Base-by-base conservation (phyloP, 1,284 basidiomycete species). In the Earliella scabrosa region DNA sequence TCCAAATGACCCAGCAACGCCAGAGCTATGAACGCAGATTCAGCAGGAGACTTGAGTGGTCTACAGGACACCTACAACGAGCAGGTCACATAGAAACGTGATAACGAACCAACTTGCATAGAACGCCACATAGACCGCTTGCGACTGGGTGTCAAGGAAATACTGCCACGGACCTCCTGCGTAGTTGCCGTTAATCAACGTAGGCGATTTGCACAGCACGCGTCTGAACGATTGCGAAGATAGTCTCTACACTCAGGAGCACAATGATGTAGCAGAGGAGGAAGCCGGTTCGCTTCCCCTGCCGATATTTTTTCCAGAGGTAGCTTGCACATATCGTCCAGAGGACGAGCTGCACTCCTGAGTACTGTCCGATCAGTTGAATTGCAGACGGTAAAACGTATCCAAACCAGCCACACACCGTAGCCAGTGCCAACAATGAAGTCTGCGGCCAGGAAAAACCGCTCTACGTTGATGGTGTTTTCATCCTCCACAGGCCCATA, bases 1-100 rank as follows among this genome's bases (percentile, higher is more conserved):
- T 62, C 76, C 76, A 79, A 20, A 79, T 78, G 21, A 77, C 71
- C 73, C 74, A 78, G 60, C 76, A 78, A n/a, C 77, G 67, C 76
- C 77, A 78, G 21, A 77, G 62, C 77, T 79, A n/a, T n/a, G n/a
- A n/a, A 44, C 18, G 14, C 24, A 18, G n/a, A 9, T n/a, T 36
- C 20, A 27, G 21, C 46, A 11, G 16, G 2, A 4, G 20, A 8
- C 16, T 18, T n/a, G 14, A 38, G 14, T n/a, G 9, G 21, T 13
- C 11, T 1, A 23, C n/a, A n/a, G n/a, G n/a, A n/a, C 8, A 16
- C 26, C 66, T 46, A 75, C 74, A 59, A 77, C 71, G 4, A 77
- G 69, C 2, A 75, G 54, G 56, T 77, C 77, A 20, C 47, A 53
- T 23, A 62, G 36, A 45, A 61, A 47, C 1, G 75, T 77, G 24